A percentile compares a stretch with the other conserved stretches of the same genome.
These are phyloP conservation scores for Hypericum perforatum DNA, from an alignment of 345 rosid species.

Conservation along the genomic window DNA sequence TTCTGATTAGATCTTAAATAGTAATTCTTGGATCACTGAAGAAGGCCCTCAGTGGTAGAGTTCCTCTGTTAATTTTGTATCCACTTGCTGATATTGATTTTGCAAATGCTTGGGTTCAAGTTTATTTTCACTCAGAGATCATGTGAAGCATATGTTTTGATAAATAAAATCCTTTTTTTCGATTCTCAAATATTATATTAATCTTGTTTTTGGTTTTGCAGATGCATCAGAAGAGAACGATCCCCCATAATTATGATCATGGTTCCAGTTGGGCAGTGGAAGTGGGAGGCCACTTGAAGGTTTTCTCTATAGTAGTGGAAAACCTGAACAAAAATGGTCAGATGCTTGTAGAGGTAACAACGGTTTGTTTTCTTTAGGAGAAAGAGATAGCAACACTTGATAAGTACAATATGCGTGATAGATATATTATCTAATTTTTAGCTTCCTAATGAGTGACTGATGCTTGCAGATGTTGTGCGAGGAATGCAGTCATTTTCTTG, in stretches of 20 bases:
- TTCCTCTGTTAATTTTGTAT: no score
- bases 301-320: conserved; percentile 85
- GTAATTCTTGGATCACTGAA: no score
- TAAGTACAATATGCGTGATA: no score
- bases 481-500: conserved; percentile 85
- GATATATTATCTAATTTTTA: no score
- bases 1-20: no score
- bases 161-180: background rate
- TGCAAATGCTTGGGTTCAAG: no score
- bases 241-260: conserved; percentile 33
- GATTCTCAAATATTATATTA: background rate
- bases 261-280: conserved; percentile 84
- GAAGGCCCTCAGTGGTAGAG: no score
- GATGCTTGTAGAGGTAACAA: conserved; percentile 78
- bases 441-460: background rate
- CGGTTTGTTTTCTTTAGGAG: background rate
- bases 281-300: conserved; percentile 84
- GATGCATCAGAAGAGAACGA: conserved; percentile 55
- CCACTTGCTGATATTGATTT: no score
- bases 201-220: conserved; percentile 24
- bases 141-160: background rate
- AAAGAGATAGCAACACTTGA: no score
- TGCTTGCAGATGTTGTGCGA: conserved; percentile 73
- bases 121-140: no score
- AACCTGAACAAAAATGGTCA: conserved; percentile 71